phyloP scores from a whole-genome alignment of 805 yeast species.

The Scheffersomyces lignosus region DNA sequence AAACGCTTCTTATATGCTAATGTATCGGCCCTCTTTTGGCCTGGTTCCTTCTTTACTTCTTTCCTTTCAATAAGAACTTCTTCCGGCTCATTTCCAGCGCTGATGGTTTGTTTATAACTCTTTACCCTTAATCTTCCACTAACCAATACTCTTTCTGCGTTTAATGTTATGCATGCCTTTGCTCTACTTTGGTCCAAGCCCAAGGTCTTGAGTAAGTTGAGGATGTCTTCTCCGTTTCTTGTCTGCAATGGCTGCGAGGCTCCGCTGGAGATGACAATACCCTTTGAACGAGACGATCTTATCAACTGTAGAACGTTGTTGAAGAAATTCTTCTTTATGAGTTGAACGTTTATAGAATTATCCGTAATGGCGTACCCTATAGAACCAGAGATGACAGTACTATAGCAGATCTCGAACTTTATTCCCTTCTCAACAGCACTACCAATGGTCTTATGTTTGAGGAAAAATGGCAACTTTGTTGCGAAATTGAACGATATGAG shows the following conservation, averaged over 20 bases:
- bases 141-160: constrained; percentile 63
- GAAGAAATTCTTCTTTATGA: constrained; percentile 61
- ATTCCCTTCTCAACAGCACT: constrained; percentile 83
- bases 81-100: constrained; percentile 44
- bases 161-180: constrained; percentile 54
- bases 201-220: constrained; percentile 61
- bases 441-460: constrained; percentile 82
- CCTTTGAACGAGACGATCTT: constrained; percentile 79
- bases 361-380: constrained; percentile 24
- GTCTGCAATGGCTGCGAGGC: constrained; percentile 55
- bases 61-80: constrained; percentile 24
- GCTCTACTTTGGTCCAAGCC: constrained; percentile 71
- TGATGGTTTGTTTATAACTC: constrained; percentile 76
- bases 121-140: constrained; percentile 73
- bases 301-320: constrained; percentile 72
- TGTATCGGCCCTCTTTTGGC: constrained; percentile 10
- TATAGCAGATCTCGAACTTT: constrained; percentile 75
- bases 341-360: constrained; percentile 18
- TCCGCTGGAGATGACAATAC: constrained; percentile 79
- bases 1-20: constrained; percentile 23
- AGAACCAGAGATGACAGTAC: constrained; percentile 47
- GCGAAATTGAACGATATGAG: constrained; percentile 70
- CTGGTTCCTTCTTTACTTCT: not conserved
- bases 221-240: constrained; percentile 69
- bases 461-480: constrained; percentile 66